phyloP scores from a whole-genome alignment of 2,329 filamentous ascomycete species.

The Endocalyx cinctus region DNA sequence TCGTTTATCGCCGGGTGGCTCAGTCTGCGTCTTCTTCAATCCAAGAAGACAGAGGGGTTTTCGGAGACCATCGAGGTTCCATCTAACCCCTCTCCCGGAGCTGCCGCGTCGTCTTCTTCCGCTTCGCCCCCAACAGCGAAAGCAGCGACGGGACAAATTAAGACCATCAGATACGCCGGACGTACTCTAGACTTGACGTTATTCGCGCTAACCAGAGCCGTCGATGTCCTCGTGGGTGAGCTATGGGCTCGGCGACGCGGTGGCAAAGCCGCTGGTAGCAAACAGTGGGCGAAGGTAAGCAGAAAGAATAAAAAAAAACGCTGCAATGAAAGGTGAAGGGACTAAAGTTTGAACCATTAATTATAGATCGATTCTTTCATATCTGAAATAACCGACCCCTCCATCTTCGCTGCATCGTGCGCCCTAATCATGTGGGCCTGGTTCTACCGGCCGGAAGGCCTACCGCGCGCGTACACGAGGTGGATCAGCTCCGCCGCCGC shows the following conservation, averaged over 20 bases:
- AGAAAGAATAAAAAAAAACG: too few species aligned
- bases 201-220: conserved; percentile 68
- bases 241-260: conserved; percentile 58
- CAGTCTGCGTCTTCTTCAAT: conserved; percentile 53
- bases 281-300: too few species aligned
- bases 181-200: conserved; percentile 77
- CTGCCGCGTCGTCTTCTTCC: conserved; percentile 13
- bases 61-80: conserved; percentile 32
- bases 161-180: conserved; percentile 46
- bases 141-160: neutral
- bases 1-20: conserved; percentile 56
- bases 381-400: conserved; percentile 54
- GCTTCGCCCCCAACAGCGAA: neutral
- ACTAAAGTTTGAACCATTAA: too few species aligned
- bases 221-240: conserved; percentile 65
- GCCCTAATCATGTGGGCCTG: conserved; percentile 85
- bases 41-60: conserved; percentile 43
- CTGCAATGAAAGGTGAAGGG: too few species aligned
- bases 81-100: too few species aligned
- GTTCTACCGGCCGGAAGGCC: conserved; percentile 68
- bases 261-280: too few species aligned
- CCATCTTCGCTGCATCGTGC: conserved; percentile 66
- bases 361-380: conserved; percentile 37
- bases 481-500: conserved; percentile 78
- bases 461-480: conserved; percentile 70